phyloP scores from a whole-genome alignment of 2,329 filamentous ascomycete species.

The Sordariomycetes sp. region DNA sequence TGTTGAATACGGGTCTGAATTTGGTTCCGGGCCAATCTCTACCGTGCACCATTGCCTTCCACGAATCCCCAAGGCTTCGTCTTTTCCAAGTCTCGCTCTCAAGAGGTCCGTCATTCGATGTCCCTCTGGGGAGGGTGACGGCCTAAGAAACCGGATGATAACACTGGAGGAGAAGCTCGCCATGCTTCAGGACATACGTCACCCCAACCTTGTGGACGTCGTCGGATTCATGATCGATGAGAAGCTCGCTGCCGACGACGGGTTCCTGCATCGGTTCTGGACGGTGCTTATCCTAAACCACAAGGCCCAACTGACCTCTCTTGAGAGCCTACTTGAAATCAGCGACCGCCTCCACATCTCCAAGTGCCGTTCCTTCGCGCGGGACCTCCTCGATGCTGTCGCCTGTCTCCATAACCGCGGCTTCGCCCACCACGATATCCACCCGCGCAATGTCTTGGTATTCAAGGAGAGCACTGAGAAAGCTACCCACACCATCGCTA shows the following conservation, averaged over 20 bases:
- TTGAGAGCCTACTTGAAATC: constrained; percentile 71
- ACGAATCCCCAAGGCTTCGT: constrained; percentile 31
- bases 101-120: constrained; percentile 55
- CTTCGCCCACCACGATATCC: constrained; percentile 71
- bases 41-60: constrained; percentile 54
- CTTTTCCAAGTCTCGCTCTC: constrained; percentile 50
- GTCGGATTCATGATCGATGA: constrained; percentile 69
- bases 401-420: constrained; percentile 79
- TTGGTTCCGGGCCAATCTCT: constrained; percentile 53
- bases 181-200: constrained; percentile 56
- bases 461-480: constrained; percentile 57
- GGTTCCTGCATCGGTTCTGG: constrained; percentile 30
- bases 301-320: constrained; percentile 67
- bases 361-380: constrained; percentile 79
- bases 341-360: constrained; percentile 60
- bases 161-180: constrained; percentile 68
- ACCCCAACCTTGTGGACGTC: constrained; percentile 66
- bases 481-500: constrained; percentile 42
- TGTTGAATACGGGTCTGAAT: constrained; percentile 55
- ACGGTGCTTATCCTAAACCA: constrained; percentile 64
- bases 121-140: constrained; percentile 40
- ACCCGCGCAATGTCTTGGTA: constrained; percentile 66
- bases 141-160: constrained; percentile 65
- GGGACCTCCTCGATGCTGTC: constrained; percentile 78
- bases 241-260: constrained; percentile 18